Evolutionary conservation across 768 basidiomycete species (phyloP).

Genomic region (Porpolomopsis calyptriformis): DNA sequence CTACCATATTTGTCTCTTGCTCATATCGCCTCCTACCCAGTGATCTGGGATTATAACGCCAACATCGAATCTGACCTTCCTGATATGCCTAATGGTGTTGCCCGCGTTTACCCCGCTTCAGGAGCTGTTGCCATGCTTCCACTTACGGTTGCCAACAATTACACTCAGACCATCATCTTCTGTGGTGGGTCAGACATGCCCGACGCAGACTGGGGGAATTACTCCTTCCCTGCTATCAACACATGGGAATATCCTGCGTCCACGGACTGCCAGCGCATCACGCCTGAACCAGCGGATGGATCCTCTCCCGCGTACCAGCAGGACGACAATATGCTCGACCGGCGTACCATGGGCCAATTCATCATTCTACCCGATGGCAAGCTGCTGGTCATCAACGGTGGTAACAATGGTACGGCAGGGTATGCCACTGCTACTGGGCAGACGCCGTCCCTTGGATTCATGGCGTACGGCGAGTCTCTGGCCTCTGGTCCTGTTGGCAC

Average conservation of each 20-base stretch:
- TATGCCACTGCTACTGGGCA: slow-evolving; percentile 54
- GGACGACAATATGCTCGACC: slow-evolving; percentile 67
- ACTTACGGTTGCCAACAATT: slow-evolving; percentile 81
- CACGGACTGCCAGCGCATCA: slow-evolving; percentile 69
- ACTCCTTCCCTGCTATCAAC: slow-evolving; percentile 59
- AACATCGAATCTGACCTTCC: slow-evolving; percentile 58
- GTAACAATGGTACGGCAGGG: slow-evolving; percentile 77
- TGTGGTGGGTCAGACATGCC: slow-evolving; percentile 84
- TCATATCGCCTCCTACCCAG: slow-evolving; percentile 17
- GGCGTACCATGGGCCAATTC: slow-evolving; percentile 88
- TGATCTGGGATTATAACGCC: slow-evolving; percentile 40
- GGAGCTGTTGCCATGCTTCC: slow-evolving; percentile 87
- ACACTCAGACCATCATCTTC: slow-evolving; percentile 75
- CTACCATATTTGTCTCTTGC: slow-evolving; percentile 4
- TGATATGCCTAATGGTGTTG: slow-evolving; percentile 61
- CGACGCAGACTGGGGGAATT: slow-evolving; percentile 64
- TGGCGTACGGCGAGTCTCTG: slow-evolving; percentile 65
- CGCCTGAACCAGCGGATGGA: slow-evolving; percentile 71
- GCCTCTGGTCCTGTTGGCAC: slow-evolving; percentile 69
- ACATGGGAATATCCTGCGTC: slow-evolving; percentile 66
- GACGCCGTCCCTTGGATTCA: slow-evolving; percentile 31
- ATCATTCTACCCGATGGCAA: slow-evolving; percentile 72
- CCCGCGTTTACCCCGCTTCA: slow-evolving; percentile 82
- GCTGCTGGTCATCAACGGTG: slow-evolving; percentile 78
- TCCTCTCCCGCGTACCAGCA: slow-evolving; percentile 48